Base-by-base conservation (phyloP, 306 rosid species). In the Inga laurina region DNA sequence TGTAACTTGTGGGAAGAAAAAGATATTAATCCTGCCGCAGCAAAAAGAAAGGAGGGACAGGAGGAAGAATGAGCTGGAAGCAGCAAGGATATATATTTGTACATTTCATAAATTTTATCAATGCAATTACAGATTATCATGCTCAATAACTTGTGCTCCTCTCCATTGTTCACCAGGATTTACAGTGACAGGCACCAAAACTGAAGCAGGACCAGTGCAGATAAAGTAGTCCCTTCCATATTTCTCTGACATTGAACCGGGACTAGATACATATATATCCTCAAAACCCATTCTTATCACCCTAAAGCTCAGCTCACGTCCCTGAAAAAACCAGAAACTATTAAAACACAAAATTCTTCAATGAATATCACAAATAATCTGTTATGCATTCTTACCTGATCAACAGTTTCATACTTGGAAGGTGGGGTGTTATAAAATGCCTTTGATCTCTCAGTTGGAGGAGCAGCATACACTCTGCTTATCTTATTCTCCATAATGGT, bases 151-250 rank as follows among this genome's bases (percentile, higher is more conserved):
- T 82, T 90, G 97, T 41, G 99, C 99, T 7, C 97, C 99, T 89
- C 93, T 90, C 97, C 98, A 96, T 22, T 90, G 89, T 82, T 90
- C 97, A 54, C 94, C 98, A 72, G 98, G 98, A 34, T 93, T 87
- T 77, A 96, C 88, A 81, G 85, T 91, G 70, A 92, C 90, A 77
- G 99, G 99, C 59, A 87, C 97, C 74, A 96, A 76, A 51, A 96
- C 80, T 81, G 99, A 89, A 80, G 97, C 98, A 84, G 97, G 98
- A n/a, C 99, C 98, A 22, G 97, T 96, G 91, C 99, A 96, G 44
- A 91, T 83, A 83, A 96, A 96, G 70, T 92, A 89, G 69, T 92
- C 97, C 43, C 90, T 87, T 16, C 99, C 99, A 82, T 82, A 90
- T 86, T 96, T 96, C 74, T 88, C 86, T 6, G 92, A 91, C 78